Evolutionary conservation across 1,284 basidiomycete species (phyloP).

Genomic region (Ceratobasidium sp.): DNA sequence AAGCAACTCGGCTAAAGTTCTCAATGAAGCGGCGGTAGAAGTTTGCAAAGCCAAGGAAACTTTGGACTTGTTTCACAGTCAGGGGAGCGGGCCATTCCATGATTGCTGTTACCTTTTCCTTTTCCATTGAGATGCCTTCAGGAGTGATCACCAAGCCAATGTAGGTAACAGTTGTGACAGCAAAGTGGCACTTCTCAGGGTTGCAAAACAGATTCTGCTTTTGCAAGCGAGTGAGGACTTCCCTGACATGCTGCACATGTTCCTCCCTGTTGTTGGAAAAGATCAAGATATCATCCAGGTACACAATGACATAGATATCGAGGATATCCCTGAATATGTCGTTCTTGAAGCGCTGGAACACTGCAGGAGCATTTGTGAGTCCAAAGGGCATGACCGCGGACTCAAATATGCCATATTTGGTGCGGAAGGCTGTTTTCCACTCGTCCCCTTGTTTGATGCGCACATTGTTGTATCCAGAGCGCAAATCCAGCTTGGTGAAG

Average conservation of each 20-base stretch:
- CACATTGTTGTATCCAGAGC: conserved; percentile 44
- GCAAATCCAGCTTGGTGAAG: conserved; percentile 46
- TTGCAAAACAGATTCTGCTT: conserved; percentile 43
- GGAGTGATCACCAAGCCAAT: conserved; percentile 10
- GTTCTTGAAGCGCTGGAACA: conserved; percentile 39
- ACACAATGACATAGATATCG: conserved; percentile 28
- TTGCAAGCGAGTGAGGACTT: conserved; percentile 44
- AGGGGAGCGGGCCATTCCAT: conserved; percentile 46
- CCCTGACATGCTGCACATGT: conserved; percentile 43
- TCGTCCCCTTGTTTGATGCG: conserved; percentile 26
- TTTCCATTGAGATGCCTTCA: conserved; percentile 44
- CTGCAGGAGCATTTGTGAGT: conserved; percentile 36
- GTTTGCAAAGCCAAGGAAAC: conserved; percentile 50
- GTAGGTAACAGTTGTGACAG: conserved; percentile 18
- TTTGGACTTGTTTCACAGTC: conserved; percentile 45
- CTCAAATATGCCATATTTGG: conserved; percentile 52
- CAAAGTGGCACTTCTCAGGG: conserved; percentile 47
- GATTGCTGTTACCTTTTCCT: conserved; percentile 47
- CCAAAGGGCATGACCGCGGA: conserved; percentile 49
- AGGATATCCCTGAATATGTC: conserved; percentile 26
- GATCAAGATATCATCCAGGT: conserved; percentile 43
- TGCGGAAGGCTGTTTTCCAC: conserved; percentile 41
- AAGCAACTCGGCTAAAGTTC: conserved; percentile 45
- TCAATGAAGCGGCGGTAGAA: conserved; percentile 50
- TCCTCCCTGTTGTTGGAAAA: conserved; percentile 37